Conservation (phyloP, 129 eudicot species). For the Pseudognaphalium luteoalbum region DNA sequence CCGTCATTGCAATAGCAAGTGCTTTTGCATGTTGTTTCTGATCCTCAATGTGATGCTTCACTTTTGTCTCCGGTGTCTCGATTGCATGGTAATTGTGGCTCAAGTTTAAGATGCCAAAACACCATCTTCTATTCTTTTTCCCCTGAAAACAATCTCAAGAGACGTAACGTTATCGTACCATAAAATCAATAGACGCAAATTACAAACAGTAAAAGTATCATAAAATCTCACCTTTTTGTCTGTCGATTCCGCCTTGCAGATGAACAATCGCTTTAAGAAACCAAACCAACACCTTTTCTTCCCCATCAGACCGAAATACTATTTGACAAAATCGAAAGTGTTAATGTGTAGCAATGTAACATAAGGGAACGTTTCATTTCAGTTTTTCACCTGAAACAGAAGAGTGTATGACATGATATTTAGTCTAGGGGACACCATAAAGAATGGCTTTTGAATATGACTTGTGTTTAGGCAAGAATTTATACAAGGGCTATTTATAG, state of each 20-base stretch:
- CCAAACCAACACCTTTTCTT: constrained; percentile 63
- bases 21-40: constrained; percentile 64
- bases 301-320: constrained; percentile 41
- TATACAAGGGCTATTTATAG: too few species aligned
- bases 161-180: neutral
- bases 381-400: constrained; percentile 5
- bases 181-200: neutral
- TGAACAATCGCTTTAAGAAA: constrained; percentile 56
- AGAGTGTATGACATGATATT: neutral
- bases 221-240: constrained; percentile 46
- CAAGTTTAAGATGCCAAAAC: constrained; percentile 44
- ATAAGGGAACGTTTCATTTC: constrained; percentile 19
- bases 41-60: constrained; percentile 49
- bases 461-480: too few species aligned
- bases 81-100: constrained; percentile 48
- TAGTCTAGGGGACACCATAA: neutral
- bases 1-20: constrained; percentile 73
- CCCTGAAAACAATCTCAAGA: constrained; percentile 36
- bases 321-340: neutral
- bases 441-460: neutral
- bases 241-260: constrained; percentile 48
- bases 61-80: constrained; percentile 35
- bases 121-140: constrained; percentile 55
- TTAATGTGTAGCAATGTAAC: constrained; percentile 12
- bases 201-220: neutral